Base-by-base conservation (phyloP, 2,329 filamentous ascomycete species). In the Emericellopsis atlantica region DNA sequence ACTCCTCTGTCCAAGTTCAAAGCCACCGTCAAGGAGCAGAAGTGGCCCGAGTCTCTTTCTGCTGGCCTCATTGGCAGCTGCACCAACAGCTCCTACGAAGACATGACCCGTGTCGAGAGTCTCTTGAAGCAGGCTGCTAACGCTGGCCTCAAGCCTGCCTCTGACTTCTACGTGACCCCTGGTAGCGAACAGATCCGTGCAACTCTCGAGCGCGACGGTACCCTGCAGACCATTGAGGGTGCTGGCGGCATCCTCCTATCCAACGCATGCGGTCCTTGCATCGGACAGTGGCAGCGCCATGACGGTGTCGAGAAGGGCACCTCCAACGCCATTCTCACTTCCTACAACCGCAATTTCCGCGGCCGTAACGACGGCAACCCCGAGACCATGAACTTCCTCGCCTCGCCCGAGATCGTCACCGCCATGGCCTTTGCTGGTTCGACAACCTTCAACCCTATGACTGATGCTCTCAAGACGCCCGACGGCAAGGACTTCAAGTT, bases 261-360 rank as follows among this genome's bases (percentile, higher is more conserved):
- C 39, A 98, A 96, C 60, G 92, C 92, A 32, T 98, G 92, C 54
- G 92, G 84, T 4, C 86, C 87, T 26, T 95, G 89, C 58, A 93
- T 94, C 50, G 89, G 90, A 2, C 88, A 95, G 64, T 98, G 92
- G 92, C 85, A 84, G 57, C 81, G 92, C 43, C 90, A 85, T 15
- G 92, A 96, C 55, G 84, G 80, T 18, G 76, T 93, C 15, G 61
- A 67, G 44, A 95, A 94, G 66, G 89, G 88, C 46, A 85, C 89
- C 44, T 70, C 77, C 41, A 98, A 98, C 57, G 92, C 92, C 46
- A 96, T 98, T 53, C 77, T 98, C 54, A 90, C 88, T 9, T 95
- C 89, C 1, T 98, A 95, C 70, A 98, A 98, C 73, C 85, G 92
- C 45, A 98, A 98, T 67, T 98, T 98, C 71, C 85, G 85, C 39